Percentiles rank a stretch among this genome's conserved stretches.
phyloP scores from a whole-genome alignment of 106 monocot species.

The Phalaenopsis equestris region DNA sequence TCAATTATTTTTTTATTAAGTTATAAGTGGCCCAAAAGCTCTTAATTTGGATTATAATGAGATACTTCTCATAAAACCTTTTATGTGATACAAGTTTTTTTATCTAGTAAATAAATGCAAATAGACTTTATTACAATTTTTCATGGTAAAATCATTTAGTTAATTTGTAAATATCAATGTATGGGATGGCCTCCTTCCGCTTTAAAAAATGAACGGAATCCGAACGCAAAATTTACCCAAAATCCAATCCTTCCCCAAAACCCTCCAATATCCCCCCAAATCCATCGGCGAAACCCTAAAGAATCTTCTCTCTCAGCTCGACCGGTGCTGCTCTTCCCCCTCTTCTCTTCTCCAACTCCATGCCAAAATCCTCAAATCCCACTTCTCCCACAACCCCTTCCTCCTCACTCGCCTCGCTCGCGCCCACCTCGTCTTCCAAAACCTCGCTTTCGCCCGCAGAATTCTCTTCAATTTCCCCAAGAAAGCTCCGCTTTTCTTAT shows the following conservation, averaged over 20 bases:
- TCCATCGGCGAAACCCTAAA: not conserved
- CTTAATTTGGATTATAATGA: no score
- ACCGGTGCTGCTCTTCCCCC: not conserved
- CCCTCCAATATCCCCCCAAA: not conserved
- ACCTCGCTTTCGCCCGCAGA: conserved; percentile 6
- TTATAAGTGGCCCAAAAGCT: no score
- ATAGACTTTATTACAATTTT: no score
- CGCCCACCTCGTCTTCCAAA: conserved; percentile 20
- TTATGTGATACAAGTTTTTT: no score
- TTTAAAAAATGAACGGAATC: not conserved
- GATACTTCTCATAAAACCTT: no score
- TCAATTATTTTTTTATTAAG: no score
- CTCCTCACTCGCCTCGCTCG: conserved; percentile 35
- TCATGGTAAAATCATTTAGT: no score
- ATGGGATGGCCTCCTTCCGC: no score
- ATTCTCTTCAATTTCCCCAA: conserved; percentile 22
- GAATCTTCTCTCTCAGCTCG: conserved; percentile 1
- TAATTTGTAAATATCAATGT: no score
- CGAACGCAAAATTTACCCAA: not conserved
- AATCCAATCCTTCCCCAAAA: not conserved
- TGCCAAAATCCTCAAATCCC: conserved; percentile 18
- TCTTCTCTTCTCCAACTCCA: conserved; percentile 18
- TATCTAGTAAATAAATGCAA: no score
- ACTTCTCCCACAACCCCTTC: conserved; percentile 13
- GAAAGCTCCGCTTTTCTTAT: conserved; percentile 23